Conservation (phyloP, 1,284 basidiomycete genomes). For the Xerocomus minutiporus region DNA sequence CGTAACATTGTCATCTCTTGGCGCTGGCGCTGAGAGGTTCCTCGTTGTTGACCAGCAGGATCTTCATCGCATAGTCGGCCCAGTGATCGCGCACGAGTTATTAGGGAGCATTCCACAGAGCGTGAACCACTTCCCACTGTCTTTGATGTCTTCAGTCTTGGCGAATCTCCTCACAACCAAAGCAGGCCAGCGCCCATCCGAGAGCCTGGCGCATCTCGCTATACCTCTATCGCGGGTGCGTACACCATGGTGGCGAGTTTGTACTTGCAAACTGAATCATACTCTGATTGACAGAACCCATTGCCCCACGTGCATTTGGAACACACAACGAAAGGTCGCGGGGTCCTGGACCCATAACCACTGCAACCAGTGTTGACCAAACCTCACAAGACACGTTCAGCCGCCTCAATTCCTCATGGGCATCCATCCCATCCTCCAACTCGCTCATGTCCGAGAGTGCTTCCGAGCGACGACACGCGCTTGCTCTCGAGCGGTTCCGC, state of each 20-base stretch:
- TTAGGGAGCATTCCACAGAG: conserved; percentile 21
- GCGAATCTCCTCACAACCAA: conserved; percentile 19
- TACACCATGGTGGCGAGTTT: background rate
- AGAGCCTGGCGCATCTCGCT: conserved; percentile 10
- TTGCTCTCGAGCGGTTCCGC: conserved; percentile 32
- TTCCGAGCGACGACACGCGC: conserved; percentile 35
- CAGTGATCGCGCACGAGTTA: conserved; percentile 15
- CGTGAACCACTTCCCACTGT: conserved; percentile 26
- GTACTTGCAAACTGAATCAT: conserved; percentile 5
- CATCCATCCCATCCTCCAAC: conserved; percentile 35
- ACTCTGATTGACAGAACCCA: conserved; percentile 13
- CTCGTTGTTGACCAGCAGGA: conserved; percentile 4
- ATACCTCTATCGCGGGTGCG: conserved; percentile 16
- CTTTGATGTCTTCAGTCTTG: conserved; percentile 27
- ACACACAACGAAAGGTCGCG: conserved; percentile 18
- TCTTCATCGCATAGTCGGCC: conserved; percentile 6
- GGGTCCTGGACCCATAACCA: conserved; percentile 12
- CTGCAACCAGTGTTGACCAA: conserved; percentile 9
- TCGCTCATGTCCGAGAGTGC: conserved; percentile 44
- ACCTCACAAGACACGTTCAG: conserved; percentile 15
- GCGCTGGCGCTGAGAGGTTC: background rate
- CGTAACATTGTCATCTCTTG: conserved; percentile 8
- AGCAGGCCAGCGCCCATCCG: conserved; percentile 9
- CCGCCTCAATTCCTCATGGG: conserved; percentile 24
- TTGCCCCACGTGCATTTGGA: conserved; percentile 11